A percentile compares a stretch with the other conserved stretches of the same genome.
Conservation (phyloP, 2,329 filamentous ascomycete genomes). For the Pseudogymnoascus sp. region DNA sequence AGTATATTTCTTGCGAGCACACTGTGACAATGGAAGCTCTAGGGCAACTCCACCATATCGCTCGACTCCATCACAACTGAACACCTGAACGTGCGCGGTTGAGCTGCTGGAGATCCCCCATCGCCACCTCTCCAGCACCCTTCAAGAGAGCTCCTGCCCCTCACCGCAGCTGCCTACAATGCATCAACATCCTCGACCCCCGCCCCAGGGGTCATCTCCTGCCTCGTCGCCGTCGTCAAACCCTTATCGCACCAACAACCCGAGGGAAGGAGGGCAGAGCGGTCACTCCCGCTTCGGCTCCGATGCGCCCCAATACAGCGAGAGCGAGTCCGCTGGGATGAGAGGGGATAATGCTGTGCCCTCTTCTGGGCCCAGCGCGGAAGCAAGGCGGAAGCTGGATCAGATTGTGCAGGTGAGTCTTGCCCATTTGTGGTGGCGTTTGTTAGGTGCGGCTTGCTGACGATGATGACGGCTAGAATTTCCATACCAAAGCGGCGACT, state of each 20-base stretch:
- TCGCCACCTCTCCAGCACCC: background rate
- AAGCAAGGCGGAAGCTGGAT: slow-evolving; percentile 72
- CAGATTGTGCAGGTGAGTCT: slow-evolving; percentile 77
- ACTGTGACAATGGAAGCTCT: slow-evolving; percentile 10
- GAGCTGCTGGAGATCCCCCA: background rate
- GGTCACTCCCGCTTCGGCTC: slow-evolving; percentile 32
- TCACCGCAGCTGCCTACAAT: slow-evolving; percentile 40
- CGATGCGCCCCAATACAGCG: slow-evolving; percentile 42
- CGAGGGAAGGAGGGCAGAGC: slow-evolving; percentile 54
- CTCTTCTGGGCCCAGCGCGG: slow-evolving; percentile 46
- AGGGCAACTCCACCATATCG: slow-evolving; percentile 7
- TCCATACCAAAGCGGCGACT: slow-evolving; percentile 79
- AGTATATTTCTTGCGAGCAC: background rate
- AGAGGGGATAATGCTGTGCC: slow-evolving; percentile 37
- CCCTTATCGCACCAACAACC: slow-evolving; percentile 63
- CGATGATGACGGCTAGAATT: slow-evolving; percentile 54
- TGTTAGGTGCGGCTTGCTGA: slow-evolving; percentile 22
- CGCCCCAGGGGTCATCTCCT: slow-evolving; percentile 64
- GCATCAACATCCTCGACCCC: slow-evolving; percentile 82
- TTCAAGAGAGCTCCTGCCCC: background rate
- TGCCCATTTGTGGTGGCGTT: background rate
- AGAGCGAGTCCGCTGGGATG: slow-evolving; percentile 40
- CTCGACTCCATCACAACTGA: slow-evolving; percentile 2
- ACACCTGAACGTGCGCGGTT: background rate
- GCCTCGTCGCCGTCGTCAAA: slow-evolving; percentile 65